A percentile compares a stretch with the other conserved stretches of the same genome.
Conservation (phyloP, 1,139 yeast species). For the Diutina scorzettiae region DNA sequence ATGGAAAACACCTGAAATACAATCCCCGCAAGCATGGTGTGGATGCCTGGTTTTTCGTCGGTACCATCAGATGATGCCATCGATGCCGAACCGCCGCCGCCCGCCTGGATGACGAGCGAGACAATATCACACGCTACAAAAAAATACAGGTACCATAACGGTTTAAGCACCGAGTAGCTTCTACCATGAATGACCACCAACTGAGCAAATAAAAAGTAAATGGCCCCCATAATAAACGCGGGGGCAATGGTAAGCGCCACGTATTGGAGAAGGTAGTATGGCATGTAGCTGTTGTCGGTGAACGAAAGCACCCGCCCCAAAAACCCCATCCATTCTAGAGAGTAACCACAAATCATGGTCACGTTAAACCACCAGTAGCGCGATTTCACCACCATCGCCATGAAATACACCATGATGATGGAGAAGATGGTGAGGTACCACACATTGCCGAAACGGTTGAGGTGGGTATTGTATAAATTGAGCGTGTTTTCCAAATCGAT, state of each 20-base stretch:
- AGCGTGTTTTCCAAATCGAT: conserved; percentile 15
- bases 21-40: conserved; percentile 76
- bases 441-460: conserved; percentile 20
- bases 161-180: conserved; percentile 47
- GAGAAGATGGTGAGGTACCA: conserved; percentile 19
- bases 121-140: conserved; percentile 58
- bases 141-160: conserved; percentile 63
- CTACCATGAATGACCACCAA: conserved; percentile 60
- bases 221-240: conserved; percentile 81
- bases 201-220: conserved; percentile 69
- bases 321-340: conserved; percentile 63
- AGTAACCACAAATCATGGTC: conserved; percentile 48
- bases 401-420: conserved; percentile 15
- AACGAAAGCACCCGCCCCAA: conserved; percentile 42
- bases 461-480: conserved; percentile 24
- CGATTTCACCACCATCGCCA: conserved; percentile 21
- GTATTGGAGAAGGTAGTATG: conserved; percentile 52
- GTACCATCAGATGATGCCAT: conserved; percentile 47
- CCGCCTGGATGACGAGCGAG: conserved; percentile 66
- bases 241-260: conserved; percentile 58
- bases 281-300: conserved; percentile 25
- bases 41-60: conserved; percentile 42
- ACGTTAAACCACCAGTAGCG: conserved; percentile 67
- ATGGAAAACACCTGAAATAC: conserved; percentile 69
- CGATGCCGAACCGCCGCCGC: conserved; percentile 74